Evolutionary conservation across 106 monocot genomes (phyloP), one percentile per base, ranked within the genome.

Genomic region (Chionographis japonica): DNA sequence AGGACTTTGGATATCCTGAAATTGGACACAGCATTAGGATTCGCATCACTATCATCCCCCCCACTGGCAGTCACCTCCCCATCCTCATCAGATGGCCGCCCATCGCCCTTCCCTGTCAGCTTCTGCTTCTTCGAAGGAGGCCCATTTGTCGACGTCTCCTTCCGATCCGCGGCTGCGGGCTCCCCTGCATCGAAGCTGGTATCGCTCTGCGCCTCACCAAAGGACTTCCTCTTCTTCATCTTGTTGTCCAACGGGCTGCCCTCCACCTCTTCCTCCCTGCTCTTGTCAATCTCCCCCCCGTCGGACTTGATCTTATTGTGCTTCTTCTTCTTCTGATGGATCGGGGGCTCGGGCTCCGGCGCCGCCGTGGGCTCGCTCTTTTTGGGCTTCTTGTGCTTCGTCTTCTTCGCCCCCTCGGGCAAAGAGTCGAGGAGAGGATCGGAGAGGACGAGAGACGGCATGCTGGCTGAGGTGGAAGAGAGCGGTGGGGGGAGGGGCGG

Each of bases 1-100:
- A 93, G 60, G n/a, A 61, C 42, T 63, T 83, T 77, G 3, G 93
- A 93, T 1, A 93, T 79, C 76, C 88, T 83, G 54, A 86, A 93
- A 66, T 89, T 93, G 0, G 67, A 58, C 42, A 86, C 46, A 11
- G 79, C 81, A 55, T 85, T 84, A 37, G 80, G 73, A 50, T 83
- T 66, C 12, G n/a, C 74, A n/a, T 55, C 74, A 5, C 11, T 39
- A 39, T 71, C 68, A 62, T 76, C 80, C 14, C 63, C 73, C 56
- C 68, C 63, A 18, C 72, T 82, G 51, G 39, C 74, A 12, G 43
- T 62, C 38, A 75, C 74, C 5, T 63, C 79, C 16, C 71, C 69
- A 8, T 76, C 91, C 27, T 27, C 27, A 27, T 27, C 27, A 27
- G 27, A 27, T 27, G 27, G 27, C 27, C 27, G 27, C 27, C 27